phyloP scores from a whole-genome alignment of 2,329 filamentous ascomycete genomes.

The Metarhizium album region DNA sequence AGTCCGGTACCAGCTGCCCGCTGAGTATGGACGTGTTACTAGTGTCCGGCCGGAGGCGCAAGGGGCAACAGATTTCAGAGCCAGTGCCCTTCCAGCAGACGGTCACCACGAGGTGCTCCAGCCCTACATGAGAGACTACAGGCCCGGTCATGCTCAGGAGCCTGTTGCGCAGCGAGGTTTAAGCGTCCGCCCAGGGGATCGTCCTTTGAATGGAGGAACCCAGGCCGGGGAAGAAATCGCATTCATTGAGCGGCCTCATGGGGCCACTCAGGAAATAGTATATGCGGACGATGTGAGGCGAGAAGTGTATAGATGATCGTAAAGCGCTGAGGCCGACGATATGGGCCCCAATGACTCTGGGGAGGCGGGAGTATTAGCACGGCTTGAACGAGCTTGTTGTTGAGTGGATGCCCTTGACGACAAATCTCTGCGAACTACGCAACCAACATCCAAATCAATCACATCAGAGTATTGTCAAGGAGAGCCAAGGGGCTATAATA shows the following conservation, averaged over 20 bases:
- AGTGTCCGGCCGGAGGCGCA: conserved; percentile 29
- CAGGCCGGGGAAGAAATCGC: conserved; percentile 27
- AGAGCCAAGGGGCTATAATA: no score
- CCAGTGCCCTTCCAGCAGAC: conserved; percentile 18
- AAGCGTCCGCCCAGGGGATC: conserved; percentile 31
- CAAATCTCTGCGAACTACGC: no score
- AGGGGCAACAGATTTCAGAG: conserved; percentile 16
- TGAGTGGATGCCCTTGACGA: no score
- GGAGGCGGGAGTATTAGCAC: no score
- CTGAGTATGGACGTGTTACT: conserved; percentile 33
- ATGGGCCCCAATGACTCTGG: not conserved
- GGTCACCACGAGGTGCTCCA: conserved; percentile 18
- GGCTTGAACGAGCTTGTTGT: no score
- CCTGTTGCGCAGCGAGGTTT: conserved; percentile 21
- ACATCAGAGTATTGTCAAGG: no score
- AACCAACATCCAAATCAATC: no score
- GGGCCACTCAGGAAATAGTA: conserved; percentile 30
- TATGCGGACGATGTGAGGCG: conserved; percentile 32
- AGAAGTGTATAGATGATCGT: conserved; percentile 23
- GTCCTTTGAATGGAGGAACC: conserved; percentile 15
- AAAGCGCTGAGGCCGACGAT: not conserved
- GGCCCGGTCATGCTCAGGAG: conserved; percentile 12
- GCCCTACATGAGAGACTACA: conserved; percentile 23
- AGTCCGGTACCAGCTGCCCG: conserved; percentile 29
- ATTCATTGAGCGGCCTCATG: conserved; percentile 33